Percentiles rank a stretch among this genome's conserved stretches.
phyloP scores from a whole-genome alignment of 2,329 filamentous ascomycete genomes.

The Apiospora hydei region DNA sequence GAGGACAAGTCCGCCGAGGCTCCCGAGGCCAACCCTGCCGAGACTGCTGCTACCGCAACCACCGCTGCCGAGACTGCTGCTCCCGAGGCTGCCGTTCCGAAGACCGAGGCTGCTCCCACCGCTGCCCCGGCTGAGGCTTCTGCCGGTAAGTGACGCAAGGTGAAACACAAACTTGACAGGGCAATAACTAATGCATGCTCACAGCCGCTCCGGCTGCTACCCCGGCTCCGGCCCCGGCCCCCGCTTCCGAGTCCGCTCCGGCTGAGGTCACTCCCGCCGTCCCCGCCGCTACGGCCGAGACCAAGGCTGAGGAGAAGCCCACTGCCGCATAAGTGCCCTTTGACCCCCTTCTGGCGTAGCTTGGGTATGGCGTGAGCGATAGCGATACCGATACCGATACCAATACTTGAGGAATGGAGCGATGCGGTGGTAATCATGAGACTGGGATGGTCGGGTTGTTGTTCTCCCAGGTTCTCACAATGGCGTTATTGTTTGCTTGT shows the following conservation, averaged over 20 bases:
- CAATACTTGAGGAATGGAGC: neutral
- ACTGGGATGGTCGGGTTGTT: neutral
- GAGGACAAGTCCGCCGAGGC: neutral
- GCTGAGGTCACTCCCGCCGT: conserved; percentile 27
- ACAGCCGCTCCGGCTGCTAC: conserved; percentile 28
- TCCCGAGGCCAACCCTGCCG: conserved; percentile 43
- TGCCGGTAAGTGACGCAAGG: conserved; percentile 9
- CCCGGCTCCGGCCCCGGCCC: conserved; percentile 30
- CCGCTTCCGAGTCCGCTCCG: conserved; percentile 27
- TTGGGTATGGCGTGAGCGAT: neutral
- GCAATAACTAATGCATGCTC: conserved; percentile 31
- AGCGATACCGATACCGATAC: neutral
- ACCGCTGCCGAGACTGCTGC: neutral
- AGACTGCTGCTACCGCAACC: conserved; percentile 30
- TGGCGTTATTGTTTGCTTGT: neutral
- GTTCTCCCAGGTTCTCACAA: neutral
- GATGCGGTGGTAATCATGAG: neutral
- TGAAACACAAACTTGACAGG: conserved; percentile 27
- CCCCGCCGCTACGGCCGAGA: conserved; percentile 30
- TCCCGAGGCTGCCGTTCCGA: conserved; percentile 32
- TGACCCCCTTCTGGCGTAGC: neutral
- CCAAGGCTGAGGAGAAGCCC: conserved; percentile 22
- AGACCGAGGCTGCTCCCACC: neutral
- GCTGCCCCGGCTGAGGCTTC: conserved; percentile 21
- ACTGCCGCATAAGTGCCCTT: conserved; percentile 23